Conservation (phyloP, 2,329 filamentous ascomycete species). For the Colletotrichum sp. region DNA sequence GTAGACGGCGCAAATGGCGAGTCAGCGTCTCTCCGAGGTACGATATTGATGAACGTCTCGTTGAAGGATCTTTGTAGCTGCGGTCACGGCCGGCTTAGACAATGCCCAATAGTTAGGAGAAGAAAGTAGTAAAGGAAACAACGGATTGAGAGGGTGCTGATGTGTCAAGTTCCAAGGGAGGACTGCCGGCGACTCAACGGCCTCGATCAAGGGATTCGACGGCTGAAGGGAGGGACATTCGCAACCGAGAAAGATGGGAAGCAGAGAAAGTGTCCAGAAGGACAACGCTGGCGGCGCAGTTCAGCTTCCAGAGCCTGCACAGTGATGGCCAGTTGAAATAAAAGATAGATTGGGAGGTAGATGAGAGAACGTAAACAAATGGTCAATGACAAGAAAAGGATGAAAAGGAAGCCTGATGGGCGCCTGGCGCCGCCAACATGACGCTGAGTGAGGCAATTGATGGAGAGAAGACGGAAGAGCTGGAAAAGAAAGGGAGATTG, state of each 20-base stretch:
- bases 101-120: background rate
- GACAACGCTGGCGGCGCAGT: background rate
- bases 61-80: background rate
- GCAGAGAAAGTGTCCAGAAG: background rate
- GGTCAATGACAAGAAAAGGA: background rate
- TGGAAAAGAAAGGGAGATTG: background rate
- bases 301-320: conserved; percentile 1
- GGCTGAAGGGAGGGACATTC: background rate
- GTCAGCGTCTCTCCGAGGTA: background rate
- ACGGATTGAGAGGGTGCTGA: background rate
- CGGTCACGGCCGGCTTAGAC: background rate
- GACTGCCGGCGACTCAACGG: background rate
- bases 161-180: background rate
- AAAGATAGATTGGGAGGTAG: background rate
- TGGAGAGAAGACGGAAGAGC: background rate
- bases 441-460: background rate
- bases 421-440: conserved; percentile 14
- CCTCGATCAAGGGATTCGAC: background rate
- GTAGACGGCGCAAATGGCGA: background rate
- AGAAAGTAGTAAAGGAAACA: background rate
- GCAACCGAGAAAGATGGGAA: background rate
- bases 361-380: background rate
- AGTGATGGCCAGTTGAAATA: background rate
- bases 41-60: background rate
- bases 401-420: background rate